Evolutionary conservation across 805 yeast species (phyloP), one percentile per base, ranked within the genome.

Genomic region (Teunomyces pallodes): DNA sequence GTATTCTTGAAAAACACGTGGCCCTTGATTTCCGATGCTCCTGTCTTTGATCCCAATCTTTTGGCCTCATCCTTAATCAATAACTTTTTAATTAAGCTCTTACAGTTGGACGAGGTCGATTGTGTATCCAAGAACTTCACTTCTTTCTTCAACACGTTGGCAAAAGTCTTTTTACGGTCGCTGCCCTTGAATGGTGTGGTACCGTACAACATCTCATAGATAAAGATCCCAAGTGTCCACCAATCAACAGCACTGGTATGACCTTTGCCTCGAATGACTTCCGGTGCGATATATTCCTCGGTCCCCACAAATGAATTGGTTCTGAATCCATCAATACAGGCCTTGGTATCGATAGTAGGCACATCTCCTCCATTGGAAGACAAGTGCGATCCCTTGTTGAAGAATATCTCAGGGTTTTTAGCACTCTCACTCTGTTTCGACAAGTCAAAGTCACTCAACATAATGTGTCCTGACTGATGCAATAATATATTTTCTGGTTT

Each of bases 241-340:
- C 99, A 94, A 66, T 94, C 99, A 13, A 94, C 99, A 0, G 98
- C 97, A 6, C 92, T 86, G 0, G 98, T 92, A 60, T 94, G 99
- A 1, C 99, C 99, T 57, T 91, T 88, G 1, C 98, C 98, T 64
- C 94, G 76, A 46, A 94, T 94, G 4, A 94, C 99, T 61, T 94
- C 99, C 0, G 99, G 99, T 0, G 99, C 98, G 59, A 94, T 90
- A 65, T 94, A 94, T 64, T 94, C 99, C 63, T 94, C 99, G 0
- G 99, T 94, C 1, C 99, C 99, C 31, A 94, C 99, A 74, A 94
- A 94, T 0, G 98, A 91, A 66, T 94, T 95, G 1, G 99, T 94
- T 59, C 98, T 76, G 68, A 95, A 94, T 9, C 96, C 96, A 62
- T 92, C 96, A 39, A 90, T 90, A 59, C 97, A 92, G 2, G 94